Evolutionary conservation across 768 basidiomycete species (phyloP), one percentile per base, ranked within the genome.

Genomic region (Solioccasus polychromus): DNA sequence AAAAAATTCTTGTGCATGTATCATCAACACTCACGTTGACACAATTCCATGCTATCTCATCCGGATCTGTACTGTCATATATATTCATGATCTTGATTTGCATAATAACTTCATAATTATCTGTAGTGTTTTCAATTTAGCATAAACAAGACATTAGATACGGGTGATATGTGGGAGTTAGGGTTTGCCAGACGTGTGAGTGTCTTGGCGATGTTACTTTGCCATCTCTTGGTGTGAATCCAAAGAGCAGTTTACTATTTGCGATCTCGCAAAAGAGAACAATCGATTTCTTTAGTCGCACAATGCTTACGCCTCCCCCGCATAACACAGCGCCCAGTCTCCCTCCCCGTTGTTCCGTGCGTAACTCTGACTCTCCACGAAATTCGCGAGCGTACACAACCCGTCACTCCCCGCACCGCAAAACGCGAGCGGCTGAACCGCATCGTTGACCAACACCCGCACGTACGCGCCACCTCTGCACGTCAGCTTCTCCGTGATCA

Each of bases 401-500:
- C 86, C 80, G 42, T 80, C 59, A 34, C 63, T 51, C 29, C 58
- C 63, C 54, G 70, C 79, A 18, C 71, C 74, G 55, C 85, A 88
- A 57, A 88, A 83, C 38, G 66, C 69, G 28, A 85, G 58, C 0
- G 80, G 75, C 60, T 84, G 81, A 24, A 87, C 57, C 5, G 75
- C 82, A 51, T 92, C 86, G 49, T 91, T 86, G 45, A 93, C 81
- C 18, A 93, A 65, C n/a, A 93, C 71, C 51, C 91, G 71, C 22
- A 93, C 78, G 55, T 75, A 83, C 51, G 76, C 73, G 35, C 10
- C 30, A 2, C 45, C 48, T 2, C 14, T 38, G 48, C 87, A 90
- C 15, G 42, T 35, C 59, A 94, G 41, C 56, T 76, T 75, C 70
- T 95, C 92, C 4, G 82, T 76, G 18, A 88, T 77, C 78, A 94